These are phyloP conservation scores for Rutstroemia sp. DNA, from an alignment of 2,329 filamentous ascomycete species.

Conservation along the genomic window DNA sequence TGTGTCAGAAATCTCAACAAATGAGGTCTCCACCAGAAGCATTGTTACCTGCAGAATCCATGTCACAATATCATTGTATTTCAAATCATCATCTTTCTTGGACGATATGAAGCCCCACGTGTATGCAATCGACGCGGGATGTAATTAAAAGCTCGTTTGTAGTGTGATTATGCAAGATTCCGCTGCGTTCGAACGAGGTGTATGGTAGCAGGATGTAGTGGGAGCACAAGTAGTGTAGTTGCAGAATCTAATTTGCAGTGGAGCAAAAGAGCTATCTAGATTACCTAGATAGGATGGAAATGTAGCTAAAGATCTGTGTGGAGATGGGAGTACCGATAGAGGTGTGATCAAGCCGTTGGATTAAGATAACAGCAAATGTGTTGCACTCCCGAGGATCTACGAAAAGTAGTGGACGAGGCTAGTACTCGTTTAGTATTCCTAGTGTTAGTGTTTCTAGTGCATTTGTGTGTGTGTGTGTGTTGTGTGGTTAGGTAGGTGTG, in stretches of 20 bases:
- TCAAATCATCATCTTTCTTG: conserved; percentile 2
- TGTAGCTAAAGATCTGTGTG: background rate
- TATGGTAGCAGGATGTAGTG: background rate
- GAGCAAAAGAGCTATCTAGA: background rate
- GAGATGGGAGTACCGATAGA: background rate
- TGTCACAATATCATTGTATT: conserved; percentile 2
- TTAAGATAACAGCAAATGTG: conserved; percentile 1
- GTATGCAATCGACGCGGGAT: conserved; percentile 7
- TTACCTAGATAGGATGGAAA: no score
- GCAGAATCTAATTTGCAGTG: background rate
- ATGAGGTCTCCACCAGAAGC: background rate
- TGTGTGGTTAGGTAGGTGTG: no score
- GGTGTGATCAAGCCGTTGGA: conserved; percentile 7
- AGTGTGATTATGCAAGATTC: conserved; percentile 9
- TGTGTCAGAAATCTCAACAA: background rate
- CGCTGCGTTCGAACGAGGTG: conserved; percentile 4
- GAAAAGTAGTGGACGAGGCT: conserved; percentile 1
- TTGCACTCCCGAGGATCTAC: background rate
- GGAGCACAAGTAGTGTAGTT: background rate
- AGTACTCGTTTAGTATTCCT: background rate
- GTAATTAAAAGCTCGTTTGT: conserved; percentile 5
- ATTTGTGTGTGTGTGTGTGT: no score
- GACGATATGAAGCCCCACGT: conserved; percentile 1
- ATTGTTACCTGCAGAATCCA: conserved; percentile 1
- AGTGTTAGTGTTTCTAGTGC: no score